Evolutionary conservation across 1,139 yeast species (phyloP).

Genomic region (Sugiyamaella grinbergsii): DNA sequence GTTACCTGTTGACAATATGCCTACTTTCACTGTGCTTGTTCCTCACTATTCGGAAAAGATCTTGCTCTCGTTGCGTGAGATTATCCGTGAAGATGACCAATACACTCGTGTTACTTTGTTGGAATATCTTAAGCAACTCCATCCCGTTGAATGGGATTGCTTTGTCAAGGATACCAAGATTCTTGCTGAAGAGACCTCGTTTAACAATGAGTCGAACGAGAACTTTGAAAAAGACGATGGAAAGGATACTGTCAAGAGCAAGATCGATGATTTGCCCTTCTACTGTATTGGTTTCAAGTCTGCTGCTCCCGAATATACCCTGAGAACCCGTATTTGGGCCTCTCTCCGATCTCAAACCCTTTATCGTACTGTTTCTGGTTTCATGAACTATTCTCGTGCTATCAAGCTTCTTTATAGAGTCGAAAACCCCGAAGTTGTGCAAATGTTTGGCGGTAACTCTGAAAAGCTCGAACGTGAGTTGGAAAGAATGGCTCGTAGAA

Average conservation of each 20-base stretch:
- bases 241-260: constrained; percentile 70
- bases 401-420: constrained; percentile 96
- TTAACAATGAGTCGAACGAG: constrained; percentile 36
- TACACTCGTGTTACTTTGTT: constrained; percentile 94
- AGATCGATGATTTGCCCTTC: constrained; percentile 96
- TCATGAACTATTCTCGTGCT: constrained; percentile 98
- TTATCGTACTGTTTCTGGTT: constrained; percentile 98
- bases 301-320: constrained; percentile 98
- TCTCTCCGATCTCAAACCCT: constrained; percentile 96
- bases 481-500: constrained; percentile 99
- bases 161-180: constrained; percentile 98
- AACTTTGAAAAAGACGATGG: constrained; percentile 55
- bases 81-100: constrained; percentile 98
- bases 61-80: constrained; percentile 89
- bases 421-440: constrained; percentile 98
- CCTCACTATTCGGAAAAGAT: constrained; percentile 99
- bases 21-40: constrained; percentile 94
- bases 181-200: constrained; percentile 79
- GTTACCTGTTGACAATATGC: constrained; percentile 98
- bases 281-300: constrained; percentile 99
- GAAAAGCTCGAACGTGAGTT: constrained; percentile 92
- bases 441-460: constrained; percentile 97
- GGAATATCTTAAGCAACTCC: constrained; percentile 95
- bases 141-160: constrained; percentile 99
- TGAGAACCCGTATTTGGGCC: constrained; percentile 99